Base-by-base conservation (phyloP, 2,329 filamentous ascomycete species). In the Colletotrichum nymphaeae region DNA sequence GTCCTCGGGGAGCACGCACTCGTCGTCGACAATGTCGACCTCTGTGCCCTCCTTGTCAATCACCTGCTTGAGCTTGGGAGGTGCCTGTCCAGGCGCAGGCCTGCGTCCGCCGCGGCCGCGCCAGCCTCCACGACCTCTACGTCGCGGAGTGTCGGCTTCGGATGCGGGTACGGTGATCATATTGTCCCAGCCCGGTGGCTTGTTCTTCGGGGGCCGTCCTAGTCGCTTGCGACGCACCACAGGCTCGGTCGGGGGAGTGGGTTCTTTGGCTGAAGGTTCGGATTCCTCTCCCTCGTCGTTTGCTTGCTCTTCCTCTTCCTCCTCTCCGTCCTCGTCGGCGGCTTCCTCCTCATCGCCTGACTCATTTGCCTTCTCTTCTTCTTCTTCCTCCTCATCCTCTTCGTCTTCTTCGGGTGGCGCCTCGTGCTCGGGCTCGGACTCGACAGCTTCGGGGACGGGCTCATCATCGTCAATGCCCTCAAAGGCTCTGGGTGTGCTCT, bases 41-140 rank as follows among this genome's bases (percentile, higher is more conserved):
- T 95, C 92, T 72, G 95, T 98, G 64, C 97, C 97, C 78, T 98
- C 95, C 79, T 97, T 97, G 83, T 98, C 97, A 73, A 98, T 93
- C 5, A 95, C 92, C 74, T 97, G 94, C 79, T 95, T 91, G 1
- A 92, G 94, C 62, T 94, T 92, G 79, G 95, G 94, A 52, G 93
- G 92, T 16, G 92, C 90, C 11, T 92, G 90, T 55, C 92, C 92
- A 5, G 92, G 90, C 52, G 92, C 92, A 69, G 93, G 92, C 78
- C 89, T 90, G 75, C 85, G 92, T 77, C 84, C 94, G 82, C 86
- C 94, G 5, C 90, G 87, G 9, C 90, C 88, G 72, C 90, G 85
- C 91, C 95, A 95, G 74, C 94, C 93, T 57, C 91, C 91, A 24
- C 93, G 91, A 3, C 92, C 92, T 68, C 91, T 87, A 58, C 90